Evolutionary conservation across 352 stramenopile genomes (phyloP), one percentile per base, ranked within the genome.

Genomic region (Phytophthora meadii): DNA sequence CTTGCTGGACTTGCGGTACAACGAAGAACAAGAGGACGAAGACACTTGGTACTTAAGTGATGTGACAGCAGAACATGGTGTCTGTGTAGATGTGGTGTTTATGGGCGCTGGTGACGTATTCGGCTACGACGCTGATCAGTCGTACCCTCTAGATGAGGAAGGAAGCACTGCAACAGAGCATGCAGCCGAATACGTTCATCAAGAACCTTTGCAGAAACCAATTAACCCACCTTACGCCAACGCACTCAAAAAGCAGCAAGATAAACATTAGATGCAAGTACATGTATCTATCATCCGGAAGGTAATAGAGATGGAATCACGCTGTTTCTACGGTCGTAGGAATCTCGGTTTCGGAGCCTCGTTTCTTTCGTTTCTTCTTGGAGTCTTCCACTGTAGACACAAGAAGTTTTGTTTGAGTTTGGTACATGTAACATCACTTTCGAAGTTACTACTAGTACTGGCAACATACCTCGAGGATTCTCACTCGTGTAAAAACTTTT

Each of bases 401-500:
- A n/a, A 59, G 17, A 47, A 5, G 42, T 54, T 0, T 0, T 30
- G 37, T 63, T 36, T 68, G 19, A 51, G 39, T 60, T 11, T 19
- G 12, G 10, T 7, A 30, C 27, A 30, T 30, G 27, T 42, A 6
- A 4, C 25, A 40, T 9, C 14, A 34, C 9, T 5, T 36, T 17
- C 34, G 11, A 32, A 40, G 1, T 30, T 2, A 11, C n/a, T n/a
- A n/a, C n/a, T n/a, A n/a, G n/a, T n/a, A n/a, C n/a, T 54, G 3
- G 19, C 17, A 50, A 27, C n/a, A 32, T 68, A 95, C 87, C 90
- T 80, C 88, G 74, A 27, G 87, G 82, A 75, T 98, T 98, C 48
- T 93, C 90, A 49, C 78, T 84, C 10, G 92, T 85, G 63, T 98
- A 98, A 50, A 98, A 98, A 28, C 79, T 73, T 55, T 93, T 87